phyloP scores from a whole-genome alignment of 2,329 filamentous ascomycete species.

The Alternaria tenuissima region DNA sequence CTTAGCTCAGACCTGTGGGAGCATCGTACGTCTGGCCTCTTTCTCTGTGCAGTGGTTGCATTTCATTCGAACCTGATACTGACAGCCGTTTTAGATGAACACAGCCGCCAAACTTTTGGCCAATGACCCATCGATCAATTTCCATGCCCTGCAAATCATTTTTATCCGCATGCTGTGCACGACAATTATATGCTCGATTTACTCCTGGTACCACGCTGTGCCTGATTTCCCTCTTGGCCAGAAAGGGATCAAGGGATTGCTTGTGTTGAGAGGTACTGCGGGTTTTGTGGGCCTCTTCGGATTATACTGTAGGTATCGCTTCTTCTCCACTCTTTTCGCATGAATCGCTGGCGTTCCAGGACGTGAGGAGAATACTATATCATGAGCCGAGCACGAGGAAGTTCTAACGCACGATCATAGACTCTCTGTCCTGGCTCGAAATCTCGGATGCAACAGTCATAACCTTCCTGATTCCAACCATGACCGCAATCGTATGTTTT shows the following conservation, averaged over 20 bases:
- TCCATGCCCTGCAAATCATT: constrained; percentile 65
- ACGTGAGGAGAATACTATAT: background rate
- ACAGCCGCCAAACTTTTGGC: constrained; percentile 36
- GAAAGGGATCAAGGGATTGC: constrained; percentile 26
- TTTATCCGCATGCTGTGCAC: constrained; percentile 81
- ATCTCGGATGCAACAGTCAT: constrained; percentile 87
- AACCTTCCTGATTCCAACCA: constrained; percentile 80
- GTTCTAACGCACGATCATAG: constrained; percentile 32
- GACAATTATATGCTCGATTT: constrained; percentile 67
- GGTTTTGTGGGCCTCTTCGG: constrained; percentile 40
- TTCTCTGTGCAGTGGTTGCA: background rate
- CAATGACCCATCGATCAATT: constrained; percentile 35
- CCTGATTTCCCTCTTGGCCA: constrained; percentile 36
- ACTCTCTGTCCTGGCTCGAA: constrained; percentile 76
- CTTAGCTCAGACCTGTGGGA: constrained; percentile 51
- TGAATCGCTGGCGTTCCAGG: background rate
- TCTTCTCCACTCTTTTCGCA: background rate
- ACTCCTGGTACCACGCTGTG: constrained; percentile 71
- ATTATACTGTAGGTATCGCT: constrained; percentile 35
- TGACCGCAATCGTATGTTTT: constrained; percentile 81
- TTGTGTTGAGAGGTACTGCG: constrained; percentile 33
- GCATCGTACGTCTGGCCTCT: constrained; percentile 19
- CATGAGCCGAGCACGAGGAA: background rate
- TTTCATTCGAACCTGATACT: background rate
- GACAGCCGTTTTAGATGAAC: constrained; percentile 27